phyloP scores from a whole-genome alignment of 1,284 basidiomycete species.

The Bondarzewia mesenterica region DNA sequence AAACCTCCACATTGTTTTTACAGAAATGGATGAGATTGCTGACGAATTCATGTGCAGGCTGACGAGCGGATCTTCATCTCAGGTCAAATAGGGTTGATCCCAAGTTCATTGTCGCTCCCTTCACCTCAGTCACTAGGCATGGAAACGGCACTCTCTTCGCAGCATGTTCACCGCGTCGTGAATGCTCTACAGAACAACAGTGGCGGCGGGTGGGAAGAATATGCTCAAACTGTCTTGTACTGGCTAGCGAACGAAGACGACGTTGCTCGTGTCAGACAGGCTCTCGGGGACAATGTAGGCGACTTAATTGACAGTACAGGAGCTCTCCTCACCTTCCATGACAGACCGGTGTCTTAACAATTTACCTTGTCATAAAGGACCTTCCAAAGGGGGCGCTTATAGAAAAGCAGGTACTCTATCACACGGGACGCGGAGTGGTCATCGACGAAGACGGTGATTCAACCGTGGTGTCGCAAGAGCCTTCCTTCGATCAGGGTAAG shows the following conservation, averaged over 20 bases:
- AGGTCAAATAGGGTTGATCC: conserved; percentile 91
- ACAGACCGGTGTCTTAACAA: conserved; percentile 30
- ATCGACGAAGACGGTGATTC: conserved; percentile 40
- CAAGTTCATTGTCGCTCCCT: conserved; percentile 66
- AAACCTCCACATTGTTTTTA: too few species aligned
- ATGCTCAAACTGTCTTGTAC: conserved; percentile 53
- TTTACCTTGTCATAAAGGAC: conserved; percentile 63
- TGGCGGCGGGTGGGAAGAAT: conserved; percentile 55
- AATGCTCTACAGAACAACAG: conserved; percentile 47
- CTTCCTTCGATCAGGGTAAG: conserved; percentile 34
- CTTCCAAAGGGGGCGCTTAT: conserved; percentile 72
- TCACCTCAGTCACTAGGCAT: conserved; percentile 43
- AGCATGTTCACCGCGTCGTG: conserved; percentile 73
- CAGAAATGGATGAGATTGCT: too few species aligned
- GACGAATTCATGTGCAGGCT: conserved; percentile 35
- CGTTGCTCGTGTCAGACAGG: conserved; percentile 34
- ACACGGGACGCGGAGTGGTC: conserved; percentile 49
- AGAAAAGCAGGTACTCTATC: conserved; percentile 65
- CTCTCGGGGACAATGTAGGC: conserved; percentile 22
- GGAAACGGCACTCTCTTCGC: conserved; percentile 71
- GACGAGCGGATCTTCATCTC: conserved; percentile 78
- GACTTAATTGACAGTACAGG: background rate
- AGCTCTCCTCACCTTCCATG: background rate
- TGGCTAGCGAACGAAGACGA: conserved; percentile 47
- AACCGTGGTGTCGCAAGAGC: conserved; percentile 23